A percentile compares a stretch with the other conserved stretches of the same genome.
These are phyloP conservation scores for Fusarium heterosporum DNA, from an alignment of 2,329 filamentous ascomycete species.

Conservation along the genomic window DNA sequence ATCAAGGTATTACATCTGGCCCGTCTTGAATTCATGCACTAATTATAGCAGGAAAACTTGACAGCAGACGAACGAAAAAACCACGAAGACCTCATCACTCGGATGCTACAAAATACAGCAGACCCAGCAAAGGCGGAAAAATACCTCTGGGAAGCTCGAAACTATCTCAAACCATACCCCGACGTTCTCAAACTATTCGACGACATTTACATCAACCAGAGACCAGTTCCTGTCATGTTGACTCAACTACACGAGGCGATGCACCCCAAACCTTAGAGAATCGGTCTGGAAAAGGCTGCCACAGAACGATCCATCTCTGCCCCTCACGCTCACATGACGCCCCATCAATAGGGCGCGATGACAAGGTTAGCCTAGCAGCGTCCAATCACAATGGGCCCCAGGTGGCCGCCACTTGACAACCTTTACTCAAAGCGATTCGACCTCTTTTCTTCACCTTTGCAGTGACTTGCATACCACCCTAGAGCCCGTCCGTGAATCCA, in stretches of 20 bases:
- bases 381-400: conserved; percentile 20
- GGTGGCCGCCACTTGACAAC: conserved; percentile 20
- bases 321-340: conserved; percentile 32
- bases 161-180: conserved; percentile 32
- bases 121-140: conserved; percentile 34
- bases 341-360: conserved; percentile 44
- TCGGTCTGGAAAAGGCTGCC: neutral
- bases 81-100: conserved; percentile 24
- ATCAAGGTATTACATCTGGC: conserved; percentile 6
- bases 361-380: conserved; percentile 26
- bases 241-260: conserved; percentile 31
- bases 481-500: neutral
- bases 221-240: conserved; percentile 32
- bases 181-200: conserved; percentile 34
- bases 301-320: neutral
- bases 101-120: conserved; percentile 30
- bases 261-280: neutral
- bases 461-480: conserved; percentile 20
- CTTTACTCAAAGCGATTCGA: conserved; percentile 8
- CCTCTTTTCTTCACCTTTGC: conserved; percentile 25
- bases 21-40: neutral
- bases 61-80: conserved; percentile 10
- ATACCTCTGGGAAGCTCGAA: conserved; percentile 36
- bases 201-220: conserved; percentile 36
- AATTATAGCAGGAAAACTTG: conserved; percentile 21